These are phyloP conservation scores for Paecilomyces sp. DNA, from an alignment of 2,329 filamentous ascomycete species.

Conservation along the genomic window DNA sequence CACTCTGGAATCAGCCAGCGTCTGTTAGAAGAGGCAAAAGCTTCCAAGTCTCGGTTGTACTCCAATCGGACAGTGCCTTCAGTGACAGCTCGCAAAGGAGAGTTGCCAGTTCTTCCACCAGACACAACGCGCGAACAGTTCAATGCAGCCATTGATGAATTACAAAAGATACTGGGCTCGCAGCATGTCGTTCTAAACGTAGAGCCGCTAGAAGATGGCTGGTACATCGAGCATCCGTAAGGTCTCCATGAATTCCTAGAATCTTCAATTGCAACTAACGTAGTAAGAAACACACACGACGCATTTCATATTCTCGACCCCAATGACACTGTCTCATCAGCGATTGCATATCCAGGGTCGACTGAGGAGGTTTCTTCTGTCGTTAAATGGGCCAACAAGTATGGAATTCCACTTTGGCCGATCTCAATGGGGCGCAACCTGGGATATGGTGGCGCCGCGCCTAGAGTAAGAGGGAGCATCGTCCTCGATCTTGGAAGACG, in stretches of 20 bases:
- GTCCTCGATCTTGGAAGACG: constrained; percentile 34
- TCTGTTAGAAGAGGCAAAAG: constrained; percentile 10
- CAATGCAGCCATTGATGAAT: constrained; percentile 10
- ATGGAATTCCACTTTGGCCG: constrained; percentile 24
- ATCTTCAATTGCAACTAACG: neutral
- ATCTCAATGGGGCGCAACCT: constrained; percentile 38
- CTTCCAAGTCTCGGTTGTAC: constrained; percentile 10
- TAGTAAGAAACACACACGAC: constrained; percentile 34
- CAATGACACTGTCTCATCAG: constrained; percentile 38
- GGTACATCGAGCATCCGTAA: constrained; percentile 31
- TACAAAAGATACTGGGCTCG: constrained; percentile 8
- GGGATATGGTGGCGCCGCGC: constrained; percentile 44
- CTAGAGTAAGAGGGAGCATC: constrained; percentile 36
- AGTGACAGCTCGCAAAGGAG: constrained; percentile 1
- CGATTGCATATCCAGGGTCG: constrained; percentile 37
- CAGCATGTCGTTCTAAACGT: constrained; percentile 13
- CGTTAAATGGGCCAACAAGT: constrained; percentile 24
- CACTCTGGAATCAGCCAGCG: constrained; percentile 3
- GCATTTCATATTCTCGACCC: constrained; percentile 36
- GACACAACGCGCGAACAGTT: constrained; percentile 8
- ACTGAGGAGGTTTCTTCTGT: constrained; percentile 24
- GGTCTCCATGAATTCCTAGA: neutral
- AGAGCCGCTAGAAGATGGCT: constrained; percentile 21
- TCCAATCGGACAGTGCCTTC: constrained; percentile 11
- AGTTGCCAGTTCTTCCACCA: constrained; percentile 12